Evolutionary conservation across 371 early-diverging fungal genomes (phyloP).

Genomic region (Syncephalastrum sp.): DNA sequence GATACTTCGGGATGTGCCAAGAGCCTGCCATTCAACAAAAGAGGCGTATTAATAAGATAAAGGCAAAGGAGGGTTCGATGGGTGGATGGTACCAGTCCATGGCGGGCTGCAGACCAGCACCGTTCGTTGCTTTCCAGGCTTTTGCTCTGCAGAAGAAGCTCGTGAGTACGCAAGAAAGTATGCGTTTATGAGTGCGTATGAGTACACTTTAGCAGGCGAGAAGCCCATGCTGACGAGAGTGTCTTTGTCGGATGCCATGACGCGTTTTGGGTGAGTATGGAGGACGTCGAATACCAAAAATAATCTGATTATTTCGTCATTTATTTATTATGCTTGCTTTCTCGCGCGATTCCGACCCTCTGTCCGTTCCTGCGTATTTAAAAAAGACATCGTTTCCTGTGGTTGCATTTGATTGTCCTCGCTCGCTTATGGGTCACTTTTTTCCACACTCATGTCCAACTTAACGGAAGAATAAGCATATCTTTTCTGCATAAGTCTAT

Average conservation of each 20-base stretch:
- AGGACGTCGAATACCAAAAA: neutral
- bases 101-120: slow-evolving; percentile 84
- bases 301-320: neutral
- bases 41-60: too few relatives aligned
- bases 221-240: slow-evolving; percentile 80
- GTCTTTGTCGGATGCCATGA: slow-evolving; percentile 62
- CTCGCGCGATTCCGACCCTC: too few relatives aligned
- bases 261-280: neutral
- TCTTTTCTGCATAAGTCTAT: too few relatives aligned
- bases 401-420: too few relatives aligned
- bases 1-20: slow-evolving; percentile 75
- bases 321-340: too few relatives aligned
- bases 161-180: slow-evolving; percentile 54
- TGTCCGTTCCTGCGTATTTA: too few relatives aligned
- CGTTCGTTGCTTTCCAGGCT: slow-evolving; percentile 77
- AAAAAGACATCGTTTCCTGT: too few relatives aligned
- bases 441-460: too few relatives aligned
- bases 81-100: slow-evolving; percentile 76
- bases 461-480: too few relatives aligned
- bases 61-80: too few relatives aligned
- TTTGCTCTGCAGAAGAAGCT: slow-evolving; percentile 42
- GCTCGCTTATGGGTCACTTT: too few relatives aligned
- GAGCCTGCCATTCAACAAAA: slow-evolving; percentile 49
- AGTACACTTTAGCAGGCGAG: slow-evolving; percentile 65
- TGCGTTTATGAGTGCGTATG: slow-evolving; percentile 10